phyloP scores from a whole-genome alignment of 2,329 filamentous ascomycete genomes.

The Calonectria pseudoreteaudii region DNA sequence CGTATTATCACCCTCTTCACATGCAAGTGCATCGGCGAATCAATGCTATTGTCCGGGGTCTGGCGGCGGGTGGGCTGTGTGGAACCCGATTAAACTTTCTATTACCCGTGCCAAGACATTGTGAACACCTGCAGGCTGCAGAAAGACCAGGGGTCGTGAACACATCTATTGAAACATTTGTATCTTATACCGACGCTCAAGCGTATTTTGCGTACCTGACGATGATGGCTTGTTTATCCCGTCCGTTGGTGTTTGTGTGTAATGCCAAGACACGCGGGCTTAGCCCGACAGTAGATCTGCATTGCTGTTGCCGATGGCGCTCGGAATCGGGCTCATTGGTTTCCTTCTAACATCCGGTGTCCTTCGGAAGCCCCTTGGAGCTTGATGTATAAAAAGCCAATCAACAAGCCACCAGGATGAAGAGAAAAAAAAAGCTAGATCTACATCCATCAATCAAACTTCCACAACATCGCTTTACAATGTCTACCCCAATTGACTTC shows the following conservation, averaged over 20 bases:
- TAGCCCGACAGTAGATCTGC: background rate
- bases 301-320: background rate
- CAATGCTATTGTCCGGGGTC: background rate
- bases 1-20: background rate
- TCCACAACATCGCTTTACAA: background rate
- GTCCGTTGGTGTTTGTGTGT: background rate
- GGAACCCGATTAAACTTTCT: background rate
- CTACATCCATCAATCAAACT: background rate
- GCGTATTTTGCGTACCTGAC: background rate
- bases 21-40: background rate
- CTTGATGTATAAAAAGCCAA: background rate
- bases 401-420: background rate
- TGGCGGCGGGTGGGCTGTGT: background rate
- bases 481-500: conserved; percentile 1
- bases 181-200: background rate
- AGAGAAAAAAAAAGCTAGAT: background rate
- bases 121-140: background rate
- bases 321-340: background rate
- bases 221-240: background rate
- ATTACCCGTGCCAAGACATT: background rate
- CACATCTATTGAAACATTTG: background rate
- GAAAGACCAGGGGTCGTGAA: background rate
- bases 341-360: background rate
- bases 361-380: background rate
- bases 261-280: background rate